Evolutionary conservation across 108 stramenopile genomes (phyloP).

Genomic region (Licmophora abbreviata): DNA sequence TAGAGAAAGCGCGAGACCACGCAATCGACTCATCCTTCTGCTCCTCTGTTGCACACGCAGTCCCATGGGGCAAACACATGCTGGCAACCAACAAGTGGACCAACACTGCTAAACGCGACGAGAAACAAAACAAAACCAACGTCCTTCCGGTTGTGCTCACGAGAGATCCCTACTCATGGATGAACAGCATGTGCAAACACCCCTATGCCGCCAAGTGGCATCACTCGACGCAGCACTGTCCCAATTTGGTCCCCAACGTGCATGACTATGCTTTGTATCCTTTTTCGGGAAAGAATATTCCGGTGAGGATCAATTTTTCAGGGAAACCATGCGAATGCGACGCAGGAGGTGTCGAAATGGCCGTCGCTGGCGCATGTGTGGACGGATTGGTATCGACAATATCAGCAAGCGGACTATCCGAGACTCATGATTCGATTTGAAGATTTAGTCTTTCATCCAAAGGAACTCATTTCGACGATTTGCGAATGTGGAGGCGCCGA

Average conservation of each 20-base stretch:
- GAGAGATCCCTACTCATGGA: slow-evolving; percentile 69
- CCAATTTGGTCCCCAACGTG: slow-evolving; percentile 24
- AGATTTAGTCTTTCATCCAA: slow-evolving; percentile 64
- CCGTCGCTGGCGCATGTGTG: slow-evolving; percentile 50
- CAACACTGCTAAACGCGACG: slow-evolving; percentile 29
- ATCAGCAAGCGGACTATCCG: slow-evolving; percentile 38
- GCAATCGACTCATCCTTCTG: background rate
- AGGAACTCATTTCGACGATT: slow-evolving; percentile 36
- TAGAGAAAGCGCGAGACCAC: too few relatives aligned
- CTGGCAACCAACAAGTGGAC: too few relatives aligned
- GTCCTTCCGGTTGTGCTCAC: slow-evolving; percentile 64
- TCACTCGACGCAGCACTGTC: slow-evolving; percentile 44
- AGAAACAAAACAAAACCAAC: slow-evolving; percentile 37
- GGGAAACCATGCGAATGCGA: background rate
- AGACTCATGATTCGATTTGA: slow-evolving; percentile 65
- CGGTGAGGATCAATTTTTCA: slow-evolving; percentile 3
- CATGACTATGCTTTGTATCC: background rate
- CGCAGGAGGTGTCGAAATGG: slow-evolving; percentile 1
- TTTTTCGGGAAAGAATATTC: background rate
- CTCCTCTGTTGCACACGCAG: too few relatives aligned
- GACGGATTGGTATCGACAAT: slow-evolving; percentile 56
- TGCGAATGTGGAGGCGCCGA: slow-evolving; percentile 64
- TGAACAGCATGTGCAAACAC: slow-evolving; percentile 65
- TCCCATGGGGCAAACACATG: slow-evolving; percentile 82
- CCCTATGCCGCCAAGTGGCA: slow-evolving; percentile 59